These are phyloP conservation scores for Yamadazyma endophytica DNA, from an alignment of 805 yeast genomes.

Conservation along the genomic window DNA sequence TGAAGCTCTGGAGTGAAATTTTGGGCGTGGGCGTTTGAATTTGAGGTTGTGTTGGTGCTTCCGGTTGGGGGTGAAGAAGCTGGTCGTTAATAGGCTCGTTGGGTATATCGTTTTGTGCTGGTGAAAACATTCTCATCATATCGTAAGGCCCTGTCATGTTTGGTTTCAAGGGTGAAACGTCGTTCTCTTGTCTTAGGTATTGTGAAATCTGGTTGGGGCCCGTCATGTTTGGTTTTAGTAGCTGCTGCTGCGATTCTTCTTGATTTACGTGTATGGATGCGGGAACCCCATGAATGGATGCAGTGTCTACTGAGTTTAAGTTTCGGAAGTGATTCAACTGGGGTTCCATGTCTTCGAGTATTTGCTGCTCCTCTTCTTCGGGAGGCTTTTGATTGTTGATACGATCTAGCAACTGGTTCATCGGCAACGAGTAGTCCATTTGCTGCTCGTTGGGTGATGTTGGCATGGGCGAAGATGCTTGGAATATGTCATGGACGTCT, in stretches of 20 bases:
- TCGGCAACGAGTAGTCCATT: constrained; percentile 64
- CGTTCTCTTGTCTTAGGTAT: constrained; percentile 10
- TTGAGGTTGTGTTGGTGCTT: constrained; percentile 8
- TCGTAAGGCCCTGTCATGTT: constrained; percentile 44
- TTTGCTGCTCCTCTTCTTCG: constrained; percentile 62
- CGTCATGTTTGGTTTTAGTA: constrained; percentile 41
- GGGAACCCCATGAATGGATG: constrained; percentile 67
- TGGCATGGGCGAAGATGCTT: constrained; percentile 17
- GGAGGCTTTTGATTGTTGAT: constrained; percentile 19
- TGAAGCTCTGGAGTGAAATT: constrained; percentile 35
- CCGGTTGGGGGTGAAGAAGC: constrained; percentile 7
- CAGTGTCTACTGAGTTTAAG: constrained; percentile 71
- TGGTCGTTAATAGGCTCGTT: too few species aligned
- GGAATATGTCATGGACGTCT: constrained; percentile 28
- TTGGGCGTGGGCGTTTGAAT: constrained; percentile 16
- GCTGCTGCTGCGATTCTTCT: constrained; percentile 10
- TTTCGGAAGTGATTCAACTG: constrained; percentile 69
- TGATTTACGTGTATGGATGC: constrained; percentile 41
- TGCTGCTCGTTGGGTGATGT: constrained; percentile 19
- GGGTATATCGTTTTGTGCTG: constrained; percentile 6
- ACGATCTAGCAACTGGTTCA: constrained; percentile 64
- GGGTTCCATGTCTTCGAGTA: constrained; percentile 68
- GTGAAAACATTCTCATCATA: constrained; percentile 13
- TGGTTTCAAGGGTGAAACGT: constrained; percentile 23
- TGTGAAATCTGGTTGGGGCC: constrained; percentile 43